Conservation (phyloP, 2,329 filamentous ascomycete genomes). For the Apiospora pterosperma region DNA sequence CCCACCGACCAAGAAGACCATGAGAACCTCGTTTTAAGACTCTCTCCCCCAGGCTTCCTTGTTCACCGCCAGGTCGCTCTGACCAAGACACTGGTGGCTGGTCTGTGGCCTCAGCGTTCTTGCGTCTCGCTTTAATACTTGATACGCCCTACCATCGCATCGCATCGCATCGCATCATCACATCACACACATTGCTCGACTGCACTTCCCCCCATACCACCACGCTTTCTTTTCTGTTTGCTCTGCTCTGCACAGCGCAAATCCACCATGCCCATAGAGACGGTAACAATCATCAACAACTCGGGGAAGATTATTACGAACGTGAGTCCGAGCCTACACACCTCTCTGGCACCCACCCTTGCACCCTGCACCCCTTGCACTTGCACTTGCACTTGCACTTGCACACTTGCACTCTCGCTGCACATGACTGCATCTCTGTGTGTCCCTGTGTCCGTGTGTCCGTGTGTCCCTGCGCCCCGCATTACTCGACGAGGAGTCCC, state of each 20-base stretch:
- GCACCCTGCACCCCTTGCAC: background rate
- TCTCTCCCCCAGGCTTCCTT: background rate
- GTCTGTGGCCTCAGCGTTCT: background rate
- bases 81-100: background rate
- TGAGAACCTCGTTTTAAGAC: background rate
- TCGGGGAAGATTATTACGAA: constrained; percentile 90
- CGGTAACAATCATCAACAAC: constrained; percentile 84
- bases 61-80: constrained; percentile 4
- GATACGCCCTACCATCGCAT: background rate
- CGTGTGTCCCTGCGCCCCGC: background rate
- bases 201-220: background rate
- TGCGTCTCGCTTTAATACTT: background rate
- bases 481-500: background rate
- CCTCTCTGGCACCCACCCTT: background rate
- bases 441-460: background rate
- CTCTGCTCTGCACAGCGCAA: background rate
- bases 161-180: background rate
- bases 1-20: too few species aligned
- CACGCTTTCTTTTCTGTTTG: background rate
- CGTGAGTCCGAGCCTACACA: constrained; percentile 46
- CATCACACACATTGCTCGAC: background rate
- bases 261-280: constrained; percentile 49
- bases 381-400: background rate
- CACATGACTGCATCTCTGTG: background rate
- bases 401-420: background rate